Conservation (phyloP, 768 basidiomycete species). For the Lactarius evosmus region DNA sequence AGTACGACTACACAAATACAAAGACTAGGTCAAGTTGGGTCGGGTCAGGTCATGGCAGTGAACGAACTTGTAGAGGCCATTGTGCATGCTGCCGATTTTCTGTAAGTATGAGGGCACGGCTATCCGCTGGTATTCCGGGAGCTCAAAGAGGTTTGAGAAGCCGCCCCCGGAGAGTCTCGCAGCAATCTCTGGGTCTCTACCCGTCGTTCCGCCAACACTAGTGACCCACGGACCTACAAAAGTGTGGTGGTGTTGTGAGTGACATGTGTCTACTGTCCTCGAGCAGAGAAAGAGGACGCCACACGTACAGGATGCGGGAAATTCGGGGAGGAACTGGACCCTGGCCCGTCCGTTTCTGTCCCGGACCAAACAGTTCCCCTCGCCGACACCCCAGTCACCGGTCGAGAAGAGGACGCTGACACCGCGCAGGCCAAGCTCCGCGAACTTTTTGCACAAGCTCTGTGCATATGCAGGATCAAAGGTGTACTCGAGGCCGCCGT, state of each 20-base stretch:
- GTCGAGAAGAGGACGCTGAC: conserved; percentile 60
- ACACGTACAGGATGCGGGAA: conserved; percentile 42
- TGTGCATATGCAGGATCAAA: conserved; percentile 59
- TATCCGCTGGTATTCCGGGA: conserved; percentile 32
- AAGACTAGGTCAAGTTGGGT: conserved; percentile 2
- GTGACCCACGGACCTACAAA: conserved; percentile 54
- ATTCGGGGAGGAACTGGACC: conserved; percentile 35
- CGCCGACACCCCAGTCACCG: conserved; percentile 63
- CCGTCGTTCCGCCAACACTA: conserved; percentile 55
- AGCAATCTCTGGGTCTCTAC: conserved; percentile 57
- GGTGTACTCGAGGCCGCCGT: conserved; percentile 54
- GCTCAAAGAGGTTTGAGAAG: conserved; percentile 48
- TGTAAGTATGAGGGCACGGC: conserved; percentile 35
- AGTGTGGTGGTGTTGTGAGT: no score
- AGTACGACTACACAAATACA: conserved; percentile 26
- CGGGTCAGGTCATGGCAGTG: no score
- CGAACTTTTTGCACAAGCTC: conserved; percentile 59
- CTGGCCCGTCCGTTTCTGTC: conserved; percentile 36
- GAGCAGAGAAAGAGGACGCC: neutral
- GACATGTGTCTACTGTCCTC: no score
- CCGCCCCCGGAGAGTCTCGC: conserved; percentile 66
- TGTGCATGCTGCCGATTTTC: conserved; percentile 45
- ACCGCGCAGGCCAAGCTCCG: conserved; percentile 58
- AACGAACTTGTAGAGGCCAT: conserved; percentile 53
- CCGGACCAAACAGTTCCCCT: conserved; percentile 57